phyloP scores from a whole-genome alignment of 1,284 basidiomycete genomes.

The Ganoderma meredithae region DNA sequence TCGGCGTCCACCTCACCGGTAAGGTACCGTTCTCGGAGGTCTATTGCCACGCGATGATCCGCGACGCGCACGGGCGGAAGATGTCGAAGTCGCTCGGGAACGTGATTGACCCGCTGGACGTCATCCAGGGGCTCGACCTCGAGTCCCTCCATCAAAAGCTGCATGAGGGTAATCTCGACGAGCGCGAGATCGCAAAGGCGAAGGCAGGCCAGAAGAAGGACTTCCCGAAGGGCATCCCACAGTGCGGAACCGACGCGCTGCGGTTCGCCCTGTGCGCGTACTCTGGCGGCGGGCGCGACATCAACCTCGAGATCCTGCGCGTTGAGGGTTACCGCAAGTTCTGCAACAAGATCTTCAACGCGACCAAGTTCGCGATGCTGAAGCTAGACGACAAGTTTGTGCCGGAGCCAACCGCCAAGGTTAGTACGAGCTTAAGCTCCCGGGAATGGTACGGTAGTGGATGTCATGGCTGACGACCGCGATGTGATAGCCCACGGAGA shows the following conservation, averaged over 20 bases:
- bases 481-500: constrained; percentile 75
- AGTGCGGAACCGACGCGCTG: constrained; percentile 97
- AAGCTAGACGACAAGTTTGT: constrained; percentile 88
- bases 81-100: constrained; percentile 99
- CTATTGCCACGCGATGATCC: constrained; percentile 99
- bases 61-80: constrained; percentile 97
- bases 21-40: constrained; percentile 97
- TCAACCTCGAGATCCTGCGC: constrained; percentile 94
- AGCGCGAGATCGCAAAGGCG: constrained; percentile 93
- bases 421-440: constrained; percentile 37
- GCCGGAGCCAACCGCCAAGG: constrained; percentile 75
- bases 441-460: not conserved
- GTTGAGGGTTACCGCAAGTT: constrained; percentile 99
- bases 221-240: constrained; percentile 98
- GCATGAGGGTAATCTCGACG: constrained; percentile 92
- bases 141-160: constrained; percentile 91
- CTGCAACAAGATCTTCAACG: constrained; percentile 99
- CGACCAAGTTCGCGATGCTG: constrained; percentile 98
- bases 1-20: constrained; percentile 91
- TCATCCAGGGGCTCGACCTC: constrained; percentile 89
- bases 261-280: constrained; percentile 97
- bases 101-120: constrained; percentile 97
- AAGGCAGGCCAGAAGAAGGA: constrained; percentile 98
- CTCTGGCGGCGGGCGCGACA: constrained; percentile 90
- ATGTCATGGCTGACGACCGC: not conserved